Conservation (phyloP, 1,139 yeast genomes). For the Yamadazyma triangularis region DNA sequence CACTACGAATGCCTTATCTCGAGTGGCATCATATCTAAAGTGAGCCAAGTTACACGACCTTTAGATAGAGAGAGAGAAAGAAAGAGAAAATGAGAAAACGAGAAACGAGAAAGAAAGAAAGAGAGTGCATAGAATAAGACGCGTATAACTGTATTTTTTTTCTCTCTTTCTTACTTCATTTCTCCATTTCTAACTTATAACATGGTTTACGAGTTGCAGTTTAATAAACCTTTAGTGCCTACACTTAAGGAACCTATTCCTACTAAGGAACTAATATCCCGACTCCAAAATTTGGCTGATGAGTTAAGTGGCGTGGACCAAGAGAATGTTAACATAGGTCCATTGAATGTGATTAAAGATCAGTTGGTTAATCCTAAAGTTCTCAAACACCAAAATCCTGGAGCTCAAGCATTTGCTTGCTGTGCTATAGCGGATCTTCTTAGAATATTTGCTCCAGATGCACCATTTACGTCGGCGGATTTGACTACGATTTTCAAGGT, state of each 20-base stretch:
- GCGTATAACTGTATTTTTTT: too few relatives aligned
- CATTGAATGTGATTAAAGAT: slow-evolving; percentile 42
- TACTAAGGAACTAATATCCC: slow-evolving; percentile 49
- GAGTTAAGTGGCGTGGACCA: slow-evolving; percentile 62
- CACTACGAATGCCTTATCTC: too few relatives aligned
- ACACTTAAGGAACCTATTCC: slow-evolving; percentile 52
- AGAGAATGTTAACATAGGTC: slow-evolving; percentile 45
- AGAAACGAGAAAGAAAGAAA: too few relatives aligned
- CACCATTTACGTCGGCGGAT: slow-evolving; percentile 71
- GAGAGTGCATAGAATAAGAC: too few relatives aligned
- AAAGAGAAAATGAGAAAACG: too few relatives aligned
- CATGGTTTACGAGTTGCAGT: slow-evolving; percentile 1
- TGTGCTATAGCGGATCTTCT: slow-evolving; percentile 76
- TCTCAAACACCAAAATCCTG: slow-evolving; percentile 56
- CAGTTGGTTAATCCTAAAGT: slow-evolving; percentile 59
- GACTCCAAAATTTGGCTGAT: slow-evolving; percentile 47
- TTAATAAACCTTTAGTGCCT: slow-evolving; percentile 49
- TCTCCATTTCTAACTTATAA: too few relatives aligned
- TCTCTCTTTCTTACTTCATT: too few relatives aligned
- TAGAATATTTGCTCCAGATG: slow-evolving; percentile 83
- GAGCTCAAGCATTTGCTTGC: slow-evolving; percentile 68
- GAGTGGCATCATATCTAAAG: too few relatives aligned
- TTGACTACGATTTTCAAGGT: slow-evolving; percentile 59
- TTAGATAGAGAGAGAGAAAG: too few relatives aligned
- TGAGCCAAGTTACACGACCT: too few relatives aligned